These are phyloP conservation scores for Tylopilus sp. DNA, from an alignment of 1,284 basidiomycete species.

Conservation along the genomic window DNA sequence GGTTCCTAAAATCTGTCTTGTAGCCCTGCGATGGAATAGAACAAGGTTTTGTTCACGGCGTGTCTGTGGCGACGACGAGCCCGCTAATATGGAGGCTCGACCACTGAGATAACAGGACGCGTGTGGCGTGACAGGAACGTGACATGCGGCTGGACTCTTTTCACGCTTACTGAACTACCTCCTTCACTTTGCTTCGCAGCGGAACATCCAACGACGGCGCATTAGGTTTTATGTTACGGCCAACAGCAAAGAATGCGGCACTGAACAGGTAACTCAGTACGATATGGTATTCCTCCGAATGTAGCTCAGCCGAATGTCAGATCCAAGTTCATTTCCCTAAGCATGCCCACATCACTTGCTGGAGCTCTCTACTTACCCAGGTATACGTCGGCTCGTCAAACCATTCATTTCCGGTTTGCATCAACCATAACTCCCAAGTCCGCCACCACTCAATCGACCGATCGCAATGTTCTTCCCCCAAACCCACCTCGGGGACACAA, in stretches of 20 bases:
- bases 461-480: constrained; percentile 20
- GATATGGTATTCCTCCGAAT: background rate
- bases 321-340: constrained; percentile 18
- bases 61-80: too few relatives aligned
- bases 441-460: constrained; percentile 11
- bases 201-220: constrained; percentile 9
- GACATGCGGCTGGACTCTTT: constrained; percentile 1
- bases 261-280: constrained; percentile 26
- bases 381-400: background rate
- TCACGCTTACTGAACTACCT: too few relatives aligned
- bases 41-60: background rate
- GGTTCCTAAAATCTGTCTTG: too few relatives aligned
- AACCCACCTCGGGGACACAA: constrained; percentile 45
- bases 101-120: too few relatives aligned
- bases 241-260: constrained; percentile 27
- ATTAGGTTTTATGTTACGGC: constrained; percentile 32
- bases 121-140: constrained; percentile 15
- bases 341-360: background rate
- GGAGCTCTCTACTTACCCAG: constrained; percentile 7
- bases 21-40: too few relatives aligned
- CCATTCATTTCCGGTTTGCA: constrained; percentile 15
- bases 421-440: constrained; percentile 32
- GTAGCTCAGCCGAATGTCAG: constrained; percentile 13
- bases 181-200: constrained; percentile 3
- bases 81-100: too few relatives aligned